These are phyloP conservation scores for Gigaspora rosea DNA, from an alignment of 192 early-diverging fungal species.

Conservation along the genomic window DNA sequence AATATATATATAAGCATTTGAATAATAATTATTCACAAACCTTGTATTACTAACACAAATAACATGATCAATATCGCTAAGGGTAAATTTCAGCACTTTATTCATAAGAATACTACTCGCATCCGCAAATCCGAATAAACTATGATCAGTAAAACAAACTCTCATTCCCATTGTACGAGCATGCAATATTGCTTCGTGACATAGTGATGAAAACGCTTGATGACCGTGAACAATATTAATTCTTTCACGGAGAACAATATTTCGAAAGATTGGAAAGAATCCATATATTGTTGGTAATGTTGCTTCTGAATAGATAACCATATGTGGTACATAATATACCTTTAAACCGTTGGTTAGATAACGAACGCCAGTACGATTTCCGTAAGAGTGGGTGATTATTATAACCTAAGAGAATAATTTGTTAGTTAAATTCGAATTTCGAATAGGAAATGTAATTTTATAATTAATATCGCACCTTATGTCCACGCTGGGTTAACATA, in stretches of 20 bases:
- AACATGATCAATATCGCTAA: conserved; percentile 96
- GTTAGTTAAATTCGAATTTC: conserved; percentile 1
- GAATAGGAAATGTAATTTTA: neutral
- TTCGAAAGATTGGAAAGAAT: conserved; percentile 90
- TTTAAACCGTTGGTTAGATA: conserved; percentile 92
- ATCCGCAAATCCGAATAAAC: conserved; percentile 96
- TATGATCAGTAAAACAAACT: conserved; percentile 96
- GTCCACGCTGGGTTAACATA: conserved; percentile 84
- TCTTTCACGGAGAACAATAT: conserved; percentile 86
- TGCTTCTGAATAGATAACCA: conserved; percentile 83
- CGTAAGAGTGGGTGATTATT: conserved; percentile 92
- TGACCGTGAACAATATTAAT: conserved; percentile 98
- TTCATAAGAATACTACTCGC: conserved; percentile 90
- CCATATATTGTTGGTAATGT: conserved; percentile 88
- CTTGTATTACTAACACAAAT: conserved; percentile 98
- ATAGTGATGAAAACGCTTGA: conserved; percentile 90
- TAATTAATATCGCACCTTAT: conserved; percentile 64
- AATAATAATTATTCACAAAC: conserved; percentile 41
- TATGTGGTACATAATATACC: conserved; percentile 90
- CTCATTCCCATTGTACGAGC: conserved; percentile 93
- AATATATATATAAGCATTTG: neutral
- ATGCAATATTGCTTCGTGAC: conserved; percentile 94
- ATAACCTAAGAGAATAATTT: conserved; percentile 59
- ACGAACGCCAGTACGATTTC: conserved; percentile 77
- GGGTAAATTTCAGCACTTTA: conserved; percentile 95